Evolutionary conservation across 192 early-diverging fungal species (phyloP), one percentile per base, ranked within the genome.

Genomic region (Coemansia sp.): DNA sequence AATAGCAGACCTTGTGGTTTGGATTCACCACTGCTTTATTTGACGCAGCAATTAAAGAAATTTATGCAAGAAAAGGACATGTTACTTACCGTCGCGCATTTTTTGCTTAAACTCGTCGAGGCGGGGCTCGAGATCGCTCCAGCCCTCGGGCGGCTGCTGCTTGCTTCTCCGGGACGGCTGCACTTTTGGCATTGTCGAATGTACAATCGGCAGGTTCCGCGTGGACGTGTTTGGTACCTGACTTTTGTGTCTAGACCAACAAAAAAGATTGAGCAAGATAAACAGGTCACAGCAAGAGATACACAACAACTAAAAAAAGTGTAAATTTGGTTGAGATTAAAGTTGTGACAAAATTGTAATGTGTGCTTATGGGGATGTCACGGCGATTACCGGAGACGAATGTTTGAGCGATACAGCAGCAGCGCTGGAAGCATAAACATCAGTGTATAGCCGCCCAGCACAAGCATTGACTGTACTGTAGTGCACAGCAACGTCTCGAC

Each of bases 91-190:
- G 22, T 99, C 97, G 61, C 94, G 89, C 94, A 99, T 97, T 81
- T 94, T 94, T 59, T 86, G 83, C 27, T 89, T 88, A 70, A 98
- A 90, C 65, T 99, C 96, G 22, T 71, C 71, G 32, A 99, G 82
- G 9, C 91, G 96, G 4, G 95, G 93, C 71, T 99, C 96, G 29
- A 99, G 90, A 45, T 94, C 90, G 59, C 94, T 95, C 84, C 92
- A 98, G 12, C 96, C 97, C 37, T 93, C 93, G 23, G 97, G 97
- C 27, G 94, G 91, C 59, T 87, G 78, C 70, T 94, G 92, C 24
- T 91, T 90, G 57, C 93, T 87, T 57, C 67, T 57, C 60, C 67
- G 67, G 5, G 80, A 72, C 43, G 87, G 87, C 73, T 83, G 86
- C 59, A 91, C 86, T 67, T 91, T 90, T 63, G 89, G 89, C 89